Base-by-base conservation (phyloP, 2,329 filamentous ascomycete genomes). In the Phialocephala subalpina region DNA sequence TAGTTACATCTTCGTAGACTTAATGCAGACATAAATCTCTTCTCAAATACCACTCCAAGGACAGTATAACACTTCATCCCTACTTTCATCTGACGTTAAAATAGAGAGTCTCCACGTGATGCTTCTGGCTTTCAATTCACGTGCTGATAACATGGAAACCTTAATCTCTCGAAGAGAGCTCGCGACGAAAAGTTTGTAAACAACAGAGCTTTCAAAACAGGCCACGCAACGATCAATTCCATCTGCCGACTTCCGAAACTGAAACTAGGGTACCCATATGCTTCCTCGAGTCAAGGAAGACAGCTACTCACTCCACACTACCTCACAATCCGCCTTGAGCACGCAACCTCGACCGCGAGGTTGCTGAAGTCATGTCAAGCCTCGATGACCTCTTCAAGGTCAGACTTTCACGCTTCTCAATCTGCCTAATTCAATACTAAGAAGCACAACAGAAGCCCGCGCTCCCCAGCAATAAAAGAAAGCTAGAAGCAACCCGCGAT, bases 401-500 rank as follows among this genome's bases (percentile, higher is more conserved):
- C 69, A 33, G 36, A 9, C 16, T 18, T 9, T 22, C 27, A 25
- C 20, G 16, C n/a, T 47, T 18, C 5, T n/a, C 5, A 25, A 12
- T 11, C 16, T 14, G 29, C 29, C 16, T n/a, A 22, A 47, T 62
- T 36, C 8, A 29, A 35, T 63, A 45, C 66, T 67, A 63, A 67
- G 33, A 55, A 20, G 47, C 18, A 35, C 14, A 58, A n/a, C 60
- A 76, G 74, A 76, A 77, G 55, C 76, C 74, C 66, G 74, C 76
- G 62, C 67, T 77, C 8, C 74, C 76, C 29, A 78, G 72, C 62
- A 84, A 82, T 80, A 91, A 91, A 77, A 84, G 88, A 72, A 91
- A 90, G 77, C 79, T 89, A 62, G 87, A 90, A 67, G 82, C 86
- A 20, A 78, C 87, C 67, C 82, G 82, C 73, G 87, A 91, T 77